Conservation (phyloP, 1,139 yeast species). For the Candida labiduridarum region DNA sequence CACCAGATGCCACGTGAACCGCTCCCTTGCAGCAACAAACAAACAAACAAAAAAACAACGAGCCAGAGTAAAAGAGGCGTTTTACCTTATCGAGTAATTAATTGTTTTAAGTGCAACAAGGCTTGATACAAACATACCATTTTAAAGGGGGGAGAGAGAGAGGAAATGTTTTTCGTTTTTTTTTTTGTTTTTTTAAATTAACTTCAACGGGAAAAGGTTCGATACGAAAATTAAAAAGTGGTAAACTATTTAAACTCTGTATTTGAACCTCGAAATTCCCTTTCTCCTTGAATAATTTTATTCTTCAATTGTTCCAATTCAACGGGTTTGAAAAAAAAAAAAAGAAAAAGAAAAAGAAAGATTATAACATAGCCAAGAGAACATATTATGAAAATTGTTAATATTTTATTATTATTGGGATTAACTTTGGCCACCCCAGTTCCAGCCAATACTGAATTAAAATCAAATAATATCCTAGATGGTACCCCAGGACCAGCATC, state of each 20-base stretch:
- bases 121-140: background rate
- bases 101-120: background rate
- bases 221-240: background rate
- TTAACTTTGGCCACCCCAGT: slow-evolving; percentile 22
- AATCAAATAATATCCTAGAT: slow-evolving; percentile 16
- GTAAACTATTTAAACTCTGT: background rate
- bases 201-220: background rate
- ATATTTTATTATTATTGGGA: slow-evolving; percentile 2
- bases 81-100: background rate
- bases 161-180: background rate
- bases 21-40: background rate
- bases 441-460: slow-evolving; percentile 27
- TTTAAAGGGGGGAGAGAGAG: background rate
- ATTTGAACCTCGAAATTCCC: background rate
- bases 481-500: slow-evolving; percentile 10
- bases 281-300: background rate
- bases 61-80: background rate
- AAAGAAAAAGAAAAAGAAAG: background rate
- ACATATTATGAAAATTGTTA: background rate
- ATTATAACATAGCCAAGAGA: background rate
- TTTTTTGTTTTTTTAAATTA: background rate
- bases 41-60: background rate
- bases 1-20: background rate
- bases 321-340: background rate
- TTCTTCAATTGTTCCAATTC: background rate